phyloP scores from a whole-genome alignment of 768 basidiomycete species.

The Mycena rosella region DNA sequence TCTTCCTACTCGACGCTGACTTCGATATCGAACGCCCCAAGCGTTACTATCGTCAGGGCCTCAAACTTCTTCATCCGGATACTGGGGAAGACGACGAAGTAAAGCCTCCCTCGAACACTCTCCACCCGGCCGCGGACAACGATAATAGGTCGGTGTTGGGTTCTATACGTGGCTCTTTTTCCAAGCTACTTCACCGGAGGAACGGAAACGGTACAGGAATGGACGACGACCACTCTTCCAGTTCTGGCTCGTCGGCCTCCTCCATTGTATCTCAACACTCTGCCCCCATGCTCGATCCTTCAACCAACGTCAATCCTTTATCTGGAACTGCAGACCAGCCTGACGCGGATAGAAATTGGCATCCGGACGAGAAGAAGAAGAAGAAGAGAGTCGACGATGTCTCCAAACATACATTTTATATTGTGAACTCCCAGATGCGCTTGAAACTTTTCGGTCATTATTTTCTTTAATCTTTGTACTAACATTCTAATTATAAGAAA shows the following conservation, averaged over 20 bases:
- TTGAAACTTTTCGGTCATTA: slow-evolving; percentile 86
- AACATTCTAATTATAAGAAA: no score
- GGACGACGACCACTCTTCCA: slow-evolving; percentile 42
- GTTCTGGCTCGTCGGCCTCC: slow-evolving; percentile 52
- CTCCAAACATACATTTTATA: slow-evolving; percentile 94
- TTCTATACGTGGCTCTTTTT: slow-evolving; percentile 63
- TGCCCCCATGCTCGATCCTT: slow-evolving; percentile 82
- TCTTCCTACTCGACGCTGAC: slow-evolving; percentile 91
- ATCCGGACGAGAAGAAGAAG: slow-evolving; percentile 59
- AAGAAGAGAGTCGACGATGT: slow-evolving; percentile 69
- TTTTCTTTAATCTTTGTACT: no score
- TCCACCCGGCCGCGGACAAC: slow-evolving; percentile 38
- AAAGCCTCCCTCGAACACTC: neutral
- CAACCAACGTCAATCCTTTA: slow-evolving; percentile 78
- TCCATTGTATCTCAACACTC: slow-evolving; percentile 55
- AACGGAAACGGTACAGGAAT: slow-evolving; percentile 35
- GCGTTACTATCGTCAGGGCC: slow-evolving; percentile 88
- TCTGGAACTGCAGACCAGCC: slow-evolving; percentile 43
- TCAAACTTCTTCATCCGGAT: slow-evolving; percentile 71
- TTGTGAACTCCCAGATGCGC: slow-evolving; percentile 91
- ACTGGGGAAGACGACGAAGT: slow-evolving; percentile 38
- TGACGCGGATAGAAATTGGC: slow-evolving; percentile 41
- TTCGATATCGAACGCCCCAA: slow-evolving; percentile 93
- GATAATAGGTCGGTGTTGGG: slow-evolving; percentile 58
- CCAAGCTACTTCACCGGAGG: slow-evolving; percentile 56